These are phyloP conservation scores for Mycena belliarum DNA, from an alignment of 768 basidiomycete species.

Conservation along the genomic window DNA sequence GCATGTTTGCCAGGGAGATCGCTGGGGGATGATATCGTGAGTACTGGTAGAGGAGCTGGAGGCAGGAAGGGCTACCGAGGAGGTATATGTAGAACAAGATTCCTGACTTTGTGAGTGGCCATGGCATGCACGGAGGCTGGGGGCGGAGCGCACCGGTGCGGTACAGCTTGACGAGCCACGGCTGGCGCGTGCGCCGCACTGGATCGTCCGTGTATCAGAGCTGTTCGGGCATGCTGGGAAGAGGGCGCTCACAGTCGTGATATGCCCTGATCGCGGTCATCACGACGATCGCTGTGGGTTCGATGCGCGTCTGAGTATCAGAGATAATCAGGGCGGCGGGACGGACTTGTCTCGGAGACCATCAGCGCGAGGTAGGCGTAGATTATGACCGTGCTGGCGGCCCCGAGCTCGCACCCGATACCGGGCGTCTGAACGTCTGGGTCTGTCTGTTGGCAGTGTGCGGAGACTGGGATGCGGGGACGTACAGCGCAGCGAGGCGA, in stretches of 20 bases:
- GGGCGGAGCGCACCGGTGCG: constrained; percentile 32
- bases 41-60: background rate
- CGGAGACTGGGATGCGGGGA: too few species aligned
- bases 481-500: constrained; percentile 37
- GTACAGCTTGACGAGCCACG: constrained; percentile 39
- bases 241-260: constrained; percentile 36
- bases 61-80: constrained; percentile 23
- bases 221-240: too few species aligned
- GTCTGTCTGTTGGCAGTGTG: too few species aligned
- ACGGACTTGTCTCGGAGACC: constrained; percentile 43
- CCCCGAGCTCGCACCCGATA: constrained; percentile 33
- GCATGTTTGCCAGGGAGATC: constrained; percentile 40
- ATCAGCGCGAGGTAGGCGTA: constrained; percentile 39
- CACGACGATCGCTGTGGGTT: constrained; percentile 34
- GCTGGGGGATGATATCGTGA: constrained; percentile 20
- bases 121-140: background rate
- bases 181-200: constrained; percentile 35
- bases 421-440: constrained; percentile 23
- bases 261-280: constrained; percentile 38
- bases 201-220: too few species aligned
- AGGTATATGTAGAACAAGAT: constrained; percentile 41
- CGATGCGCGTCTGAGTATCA: too few species aligned
- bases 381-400: constrained; percentile 38
- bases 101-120: constrained; percentile 25
- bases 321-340: too few species aligned